Conservation (phyloP, 805 yeast species). For the Candida quercuum region DNA sequence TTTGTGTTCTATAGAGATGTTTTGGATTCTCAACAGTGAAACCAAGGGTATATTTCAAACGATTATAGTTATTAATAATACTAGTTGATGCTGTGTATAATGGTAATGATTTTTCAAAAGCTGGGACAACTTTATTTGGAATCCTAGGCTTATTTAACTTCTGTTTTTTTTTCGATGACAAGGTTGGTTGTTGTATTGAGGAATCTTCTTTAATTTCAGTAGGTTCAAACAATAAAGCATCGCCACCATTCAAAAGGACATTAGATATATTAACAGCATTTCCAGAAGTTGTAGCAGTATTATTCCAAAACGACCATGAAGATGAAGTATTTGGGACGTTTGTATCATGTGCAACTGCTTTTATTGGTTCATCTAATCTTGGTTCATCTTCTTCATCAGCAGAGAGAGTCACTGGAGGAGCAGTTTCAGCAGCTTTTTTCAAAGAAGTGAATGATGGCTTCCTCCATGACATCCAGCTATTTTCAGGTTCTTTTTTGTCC, state of each 20-base stretch:
- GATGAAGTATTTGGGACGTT: neutral
- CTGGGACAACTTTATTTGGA: conserved; percentile 22
- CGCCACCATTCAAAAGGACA: conserved; percentile 16
- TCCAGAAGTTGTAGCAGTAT: conserved; percentile 2
- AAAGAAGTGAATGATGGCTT: conserved; percentile 20
- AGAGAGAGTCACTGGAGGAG: neutral
- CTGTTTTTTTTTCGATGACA: conserved; percentile 1
- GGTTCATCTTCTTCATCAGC: conserved; percentile 6
- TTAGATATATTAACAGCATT: conserved; percentile 10
- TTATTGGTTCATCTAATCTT: conserved; percentile 6
- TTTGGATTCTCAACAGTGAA: conserved; percentile 22
- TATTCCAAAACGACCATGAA: conserved; percentile 25
- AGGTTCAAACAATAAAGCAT: conserved; percentile 23
- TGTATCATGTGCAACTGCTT: conserved; percentile 8
- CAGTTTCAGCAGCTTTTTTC: conserved; percentile 10
- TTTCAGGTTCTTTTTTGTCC: neutral
- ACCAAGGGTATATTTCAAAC: conserved; percentile 19
- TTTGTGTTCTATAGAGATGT: conserved; percentile 19
- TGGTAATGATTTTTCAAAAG: conserved; percentile 21
- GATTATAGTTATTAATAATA: conserved; percentile 18
- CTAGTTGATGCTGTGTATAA: conserved; percentile 11
- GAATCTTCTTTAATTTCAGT: conserved; percentile 1
- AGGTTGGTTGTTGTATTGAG: neutral
- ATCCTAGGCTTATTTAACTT: conserved; percentile 2
- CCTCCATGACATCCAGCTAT: conserved; percentile 20